These are phyloP conservation scores for Helminthosporium solani DNA, from an alignment of 2,329 filamentous ascomycete genomes.

Conservation along the genomic window DNA sequence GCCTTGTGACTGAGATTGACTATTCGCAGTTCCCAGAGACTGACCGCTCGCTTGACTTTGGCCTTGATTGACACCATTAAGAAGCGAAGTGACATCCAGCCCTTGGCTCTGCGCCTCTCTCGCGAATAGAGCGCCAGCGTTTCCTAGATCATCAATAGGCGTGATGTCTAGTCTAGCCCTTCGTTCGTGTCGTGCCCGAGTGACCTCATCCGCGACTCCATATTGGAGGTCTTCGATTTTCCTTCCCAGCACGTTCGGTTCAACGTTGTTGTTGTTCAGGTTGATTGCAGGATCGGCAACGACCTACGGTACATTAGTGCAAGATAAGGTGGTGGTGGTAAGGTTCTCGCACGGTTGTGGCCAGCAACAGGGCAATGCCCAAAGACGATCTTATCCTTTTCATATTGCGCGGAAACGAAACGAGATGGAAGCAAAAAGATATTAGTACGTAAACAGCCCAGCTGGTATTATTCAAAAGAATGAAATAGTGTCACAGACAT, in stretches of 20 bases:
- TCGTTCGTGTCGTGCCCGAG: constrained; percentile 13
- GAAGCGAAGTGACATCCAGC: constrained; percentile 21
- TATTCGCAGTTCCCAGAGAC: neutral
- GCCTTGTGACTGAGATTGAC: neutral
- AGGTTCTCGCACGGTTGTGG: constrained; percentile 29
- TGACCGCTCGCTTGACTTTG: constrained; percentile 2
- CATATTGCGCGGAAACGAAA: constrained; percentile 22
- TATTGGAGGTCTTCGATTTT: constrained; percentile 28
- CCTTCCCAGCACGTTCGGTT: constrained; percentile 22
- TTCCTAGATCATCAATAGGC: constrained; percentile 9
- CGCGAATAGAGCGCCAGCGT: constrained; percentile 12
- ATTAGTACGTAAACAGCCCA: constrained; percentile 40
- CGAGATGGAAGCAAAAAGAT: constrained; percentile 7
- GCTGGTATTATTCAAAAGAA: constrained; percentile 31
- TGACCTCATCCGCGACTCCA: constrained; percentile 17
- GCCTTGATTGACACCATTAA: constrained; percentile 14
- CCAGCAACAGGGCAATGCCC: constrained; percentile 29
- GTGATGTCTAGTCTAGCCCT: constrained; percentile 16
- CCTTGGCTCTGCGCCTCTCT: constrained; percentile 16
- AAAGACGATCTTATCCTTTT: constrained; percentile 28
- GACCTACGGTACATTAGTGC: constrained; percentile 26
- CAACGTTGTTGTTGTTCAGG: constrained; percentile 23
- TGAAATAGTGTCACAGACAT: constrained; percentile 33
- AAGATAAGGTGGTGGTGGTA: neutral
- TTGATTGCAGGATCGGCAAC: constrained; percentile 27